These are phyloP conservation scores for Peltaster fructicola DNA, from an alignment of 2,329 filamentous ascomycete genomes.

Conservation along the genomic window DNA sequence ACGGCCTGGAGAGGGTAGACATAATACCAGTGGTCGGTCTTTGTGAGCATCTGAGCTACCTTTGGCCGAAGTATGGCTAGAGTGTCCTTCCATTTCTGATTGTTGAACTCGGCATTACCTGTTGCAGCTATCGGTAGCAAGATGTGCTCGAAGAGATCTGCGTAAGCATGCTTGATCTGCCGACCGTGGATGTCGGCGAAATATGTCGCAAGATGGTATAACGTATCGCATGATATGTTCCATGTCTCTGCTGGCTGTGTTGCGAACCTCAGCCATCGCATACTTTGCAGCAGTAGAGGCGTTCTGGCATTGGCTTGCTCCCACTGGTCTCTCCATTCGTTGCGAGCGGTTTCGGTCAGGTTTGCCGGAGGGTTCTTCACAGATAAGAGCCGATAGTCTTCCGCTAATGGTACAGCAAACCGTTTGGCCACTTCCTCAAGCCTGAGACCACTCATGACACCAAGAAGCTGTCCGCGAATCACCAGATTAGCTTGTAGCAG, in stretches of 20 bases:
- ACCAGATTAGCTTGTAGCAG: conserved; percentile 81
- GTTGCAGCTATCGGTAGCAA: conserved; percentile 73
- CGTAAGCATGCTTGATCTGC: conserved; percentile 84
- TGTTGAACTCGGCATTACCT: conserved; percentile 57
- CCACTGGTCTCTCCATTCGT: too few relatives aligned
- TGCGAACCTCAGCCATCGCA: conserved; percentile 73
- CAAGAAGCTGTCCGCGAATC: conserved; percentile 77
- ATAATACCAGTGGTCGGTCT: conserved; percentile 80
- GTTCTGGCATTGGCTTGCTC: conserved; percentile 68
- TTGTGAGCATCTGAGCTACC: conserved; percentile 68
- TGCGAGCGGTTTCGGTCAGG: too few relatives aligned
- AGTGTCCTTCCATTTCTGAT: conserved; percentile 75
- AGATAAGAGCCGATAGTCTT: conserved; percentile 56
- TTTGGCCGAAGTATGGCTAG: conserved; percentile 61
- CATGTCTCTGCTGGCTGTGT: conserved; percentile 57
- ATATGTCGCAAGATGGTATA: conserved; percentile 62
- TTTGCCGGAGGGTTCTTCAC: conserved; percentile 51
- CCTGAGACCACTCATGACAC: conserved; percentile 90
- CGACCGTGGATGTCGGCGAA: conserved; percentile 77
- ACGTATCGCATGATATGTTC: conserved; percentile 77
- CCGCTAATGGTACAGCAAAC: conserved; percentile 66
- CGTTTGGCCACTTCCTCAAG: conserved; percentile 69
- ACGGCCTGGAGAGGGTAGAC: conserved; percentile 79
- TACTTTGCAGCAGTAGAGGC: conserved; percentile 73
- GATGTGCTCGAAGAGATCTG: conserved; percentile 73